A percentile compares a stretch with the other conserved stretches of the same genome.
These are phyloP conservation scores for Phyllosticta citrichinensis DNA, from an alignment of 2,329 filamentous ascomycete genomes.

Conservation along the genomic window DNA sequence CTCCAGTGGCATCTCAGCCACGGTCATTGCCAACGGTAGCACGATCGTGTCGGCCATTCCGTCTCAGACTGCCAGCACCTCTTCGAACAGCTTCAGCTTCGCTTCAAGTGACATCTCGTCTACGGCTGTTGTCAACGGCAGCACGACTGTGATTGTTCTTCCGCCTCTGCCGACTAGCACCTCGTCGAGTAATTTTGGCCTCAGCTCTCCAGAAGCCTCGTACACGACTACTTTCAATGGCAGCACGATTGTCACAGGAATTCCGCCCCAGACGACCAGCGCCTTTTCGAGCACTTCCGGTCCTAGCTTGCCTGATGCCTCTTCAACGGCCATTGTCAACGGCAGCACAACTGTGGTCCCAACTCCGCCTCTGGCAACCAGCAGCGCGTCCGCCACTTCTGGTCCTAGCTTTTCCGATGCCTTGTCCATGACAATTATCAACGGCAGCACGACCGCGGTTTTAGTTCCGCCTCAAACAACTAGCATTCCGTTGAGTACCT, in stretches of 20 bases:
- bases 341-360: background rate
- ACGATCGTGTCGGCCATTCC: background rate
- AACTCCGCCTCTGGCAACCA: too few species aligned
- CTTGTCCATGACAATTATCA: background rate
- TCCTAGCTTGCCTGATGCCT: background rate
- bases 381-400: too few species aligned
- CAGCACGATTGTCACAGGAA: background rate
- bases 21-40: background rate
- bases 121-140: background rate
- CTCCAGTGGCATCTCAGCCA: too few species aligned
- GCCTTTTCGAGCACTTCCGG: too few species aligned
- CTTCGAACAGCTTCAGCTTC: background rate
- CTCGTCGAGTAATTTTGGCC: background rate
- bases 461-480: too few species aligned
- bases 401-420: background rate
- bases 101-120: background rate
- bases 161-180: background rate
- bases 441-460: background rate
- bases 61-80: background rate
- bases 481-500: too few species aligned
- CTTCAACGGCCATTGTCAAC: background rate
- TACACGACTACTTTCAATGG: background rate
- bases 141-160: background rate
- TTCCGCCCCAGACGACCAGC: background rate
- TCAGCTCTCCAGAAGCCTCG: background rate